Evolutionary conservation across 306 rosid genomes (phyloP).

Genomic region (Fragaria nilgerrensis): DNA sequence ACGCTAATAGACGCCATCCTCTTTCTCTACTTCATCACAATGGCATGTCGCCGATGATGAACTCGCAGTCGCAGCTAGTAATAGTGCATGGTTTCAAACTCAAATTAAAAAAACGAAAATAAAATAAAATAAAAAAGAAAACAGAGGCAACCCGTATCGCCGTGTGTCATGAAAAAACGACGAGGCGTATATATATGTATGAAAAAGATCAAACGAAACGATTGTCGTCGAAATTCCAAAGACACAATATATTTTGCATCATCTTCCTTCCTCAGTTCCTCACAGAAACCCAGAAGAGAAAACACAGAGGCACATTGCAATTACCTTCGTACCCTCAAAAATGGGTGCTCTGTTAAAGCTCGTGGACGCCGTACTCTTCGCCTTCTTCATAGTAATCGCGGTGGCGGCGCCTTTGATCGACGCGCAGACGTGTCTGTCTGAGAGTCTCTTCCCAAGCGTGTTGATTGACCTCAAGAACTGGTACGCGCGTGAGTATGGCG

Average conservation of each 20-base stretch:
- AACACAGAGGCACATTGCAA: background rate
- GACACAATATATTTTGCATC: background rate
- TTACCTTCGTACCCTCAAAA: background rate
- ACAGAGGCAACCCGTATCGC: background rate
- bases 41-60: too few relatives aligned
- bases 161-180: background rate
- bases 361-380: conserved; percentile 45
- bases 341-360: conserved; percentile 56
- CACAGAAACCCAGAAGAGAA: background rate
- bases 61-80: too few relatives aligned
- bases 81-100: too few relatives aligned
- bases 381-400: conserved; percentile 50
- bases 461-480: conserved; percentile 50
- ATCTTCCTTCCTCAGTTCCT: background rate
- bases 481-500: conserved; percentile 48
- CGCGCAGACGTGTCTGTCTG: conserved; percentile 55
- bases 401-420: conserved; percentile 57
- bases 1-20: too few relatives aligned
- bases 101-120: too few relatives aligned
- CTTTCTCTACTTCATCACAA: too few relatives aligned
- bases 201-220: too few relatives aligned
- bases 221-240: background rate
- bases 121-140: too few relatives aligned
- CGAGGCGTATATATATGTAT: background rate
- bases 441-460: conserved; percentile 42